Evolutionary conservation across 805 yeast genomes (phyloP).

Genomic region (Lipomyces sp.): DNA sequence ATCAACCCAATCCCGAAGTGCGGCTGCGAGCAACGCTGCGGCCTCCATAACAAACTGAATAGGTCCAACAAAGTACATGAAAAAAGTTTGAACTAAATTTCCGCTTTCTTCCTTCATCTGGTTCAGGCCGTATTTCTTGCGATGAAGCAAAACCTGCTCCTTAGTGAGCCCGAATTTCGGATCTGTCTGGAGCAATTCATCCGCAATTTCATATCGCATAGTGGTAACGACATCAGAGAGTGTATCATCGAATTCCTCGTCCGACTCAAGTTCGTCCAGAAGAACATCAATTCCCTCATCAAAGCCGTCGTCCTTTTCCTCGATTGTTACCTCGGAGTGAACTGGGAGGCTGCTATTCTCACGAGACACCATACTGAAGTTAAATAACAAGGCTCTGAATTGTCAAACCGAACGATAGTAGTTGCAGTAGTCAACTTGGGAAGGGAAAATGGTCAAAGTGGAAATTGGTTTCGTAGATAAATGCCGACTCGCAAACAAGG

Average conservation of each 20-base stretch:
- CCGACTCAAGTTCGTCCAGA: constrained; percentile 70
- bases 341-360: not conserved
- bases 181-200: constrained; percentile 80
- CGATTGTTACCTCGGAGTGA: constrained; percentile 44
- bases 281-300: constrained; percentile 64
- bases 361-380: not conserved
- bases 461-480: not conserved
- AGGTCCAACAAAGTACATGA: constrained; percentile 89
- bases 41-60: constrained; percentile 96
- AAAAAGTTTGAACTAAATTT: constrained; percentile 73
- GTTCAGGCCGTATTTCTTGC: constrained; percentile 87
- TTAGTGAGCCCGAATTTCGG: constrained; percentile 72
- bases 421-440: not conserved
- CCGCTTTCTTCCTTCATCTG: constrained; percentile 89
- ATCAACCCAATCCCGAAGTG: constrained; percentile 97
- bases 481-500: not conserved
- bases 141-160: constrained; percentile 77
- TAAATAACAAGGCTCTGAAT: not conserved
- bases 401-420: not conserved
- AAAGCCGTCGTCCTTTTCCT: constrained; percentile 61
- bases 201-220: constrained; percentile 73
- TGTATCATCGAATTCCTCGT: constrained; percentile 52
- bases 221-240: constrained; percentile 50
- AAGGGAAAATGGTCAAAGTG: not conserved
- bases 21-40: constrained; percentile 92